Evolutionary conservation across 2,329 filamentous ascomycete genomes (phyloP), one percentile per base, ranked within the genome.

Genomic region (Claviceps paspali): DNA sequence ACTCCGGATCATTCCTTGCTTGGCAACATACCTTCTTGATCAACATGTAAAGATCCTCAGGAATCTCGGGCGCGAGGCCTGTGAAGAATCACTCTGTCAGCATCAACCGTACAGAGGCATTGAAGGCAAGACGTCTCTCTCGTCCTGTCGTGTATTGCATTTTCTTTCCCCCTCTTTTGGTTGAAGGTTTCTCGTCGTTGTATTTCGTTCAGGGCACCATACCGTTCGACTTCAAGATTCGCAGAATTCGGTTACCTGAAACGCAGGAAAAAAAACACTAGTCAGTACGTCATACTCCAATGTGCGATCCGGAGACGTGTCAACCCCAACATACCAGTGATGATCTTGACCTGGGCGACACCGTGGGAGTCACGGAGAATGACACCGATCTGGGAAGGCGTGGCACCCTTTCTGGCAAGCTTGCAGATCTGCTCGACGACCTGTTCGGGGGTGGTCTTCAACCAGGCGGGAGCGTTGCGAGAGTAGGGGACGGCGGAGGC

Each of bases 31-130:
- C 88, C 86, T 98, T 98, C 83, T 95, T 95, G 84, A 96, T 96
- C 66, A 96, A 76, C 83, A 94, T 93, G 82, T 96, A 98, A 54
- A 96, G 82, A 70, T 98, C 91, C 79, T 98, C 91, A 62, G 92
- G 91, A 57, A 98, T 80, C 66, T 96, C 87, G 64, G 92, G 91
- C 55, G 91, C 88, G 63, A 98, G 86, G 73, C 91, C 91, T 98
- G 72, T 60, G 50, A 61, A 70, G 79, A 70, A 79, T 92, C 86
- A 76, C 86, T 87, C 82, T 78, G 83, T 91, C 83, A 91, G 84
- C 78, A 76, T 69, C 66, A 71, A 88, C 84, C 83, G 82, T 76
- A 70, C 81, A 87, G 82, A 85, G 84, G 84, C 83, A 77, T 43
- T 15, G 9, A 9, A 51, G 44, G 49, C 41, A 41, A 39, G 23